These are phyloP conservation scores for Colletotrichum limetticola DNA, from an alignment of 2,329 filamentous ascomycete genomes.

Conservation along the genomic window DNA sequence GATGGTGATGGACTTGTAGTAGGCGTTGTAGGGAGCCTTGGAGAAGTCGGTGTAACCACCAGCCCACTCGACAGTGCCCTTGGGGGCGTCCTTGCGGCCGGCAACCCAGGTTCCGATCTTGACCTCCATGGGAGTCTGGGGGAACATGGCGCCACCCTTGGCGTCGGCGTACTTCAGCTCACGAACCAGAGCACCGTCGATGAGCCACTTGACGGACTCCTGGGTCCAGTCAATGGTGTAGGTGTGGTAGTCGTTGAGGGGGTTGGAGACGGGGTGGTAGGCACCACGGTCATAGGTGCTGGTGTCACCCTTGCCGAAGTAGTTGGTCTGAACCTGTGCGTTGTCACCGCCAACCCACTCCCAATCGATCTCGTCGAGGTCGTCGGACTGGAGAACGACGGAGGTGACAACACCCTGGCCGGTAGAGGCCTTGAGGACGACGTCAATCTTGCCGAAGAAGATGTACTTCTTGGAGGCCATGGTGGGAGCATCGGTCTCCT, in stretches of 20 bases:
- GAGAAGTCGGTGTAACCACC: constrained; percentile 67
- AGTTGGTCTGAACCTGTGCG: constrained; percentile 86
- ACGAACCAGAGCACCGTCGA: constrained; percentile 71
- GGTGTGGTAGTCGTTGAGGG: constrained; percentile 69
- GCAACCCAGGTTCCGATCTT: constrained; percentile 77
- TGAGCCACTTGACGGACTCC: constrained; percentile 70
- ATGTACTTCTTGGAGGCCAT: constrained; percentile 88
- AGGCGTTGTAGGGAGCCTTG: constrained; percentile 63
- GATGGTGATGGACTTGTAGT: constrained; percentile 67
- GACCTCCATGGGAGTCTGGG: constrained; percentile 79
- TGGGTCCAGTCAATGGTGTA: constrained; percentile 77
- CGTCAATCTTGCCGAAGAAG: constrained; percentile 92
- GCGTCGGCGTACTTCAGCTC: constrained; percentile 73
- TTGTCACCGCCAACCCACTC: constrained; percentile 88
- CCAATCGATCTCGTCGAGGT: constrained; percentile 95
- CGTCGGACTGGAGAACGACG: constrained; percentile 88
- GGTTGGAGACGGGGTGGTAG: constrained; percentile 67
- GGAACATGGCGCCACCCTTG: constrained; percentile 67
- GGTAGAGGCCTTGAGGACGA: constrained; percentile 80
- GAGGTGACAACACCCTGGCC: constrained; percentile 91
- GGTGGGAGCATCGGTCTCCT: constrained; percentile 74
- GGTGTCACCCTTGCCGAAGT: constrained; percentile 80
- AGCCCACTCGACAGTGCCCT: constrained; percentile 78
- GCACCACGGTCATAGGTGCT: constrained; percentile 77
- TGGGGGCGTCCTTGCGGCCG: constrained; percentile 65